Conservation (phyloP, 805 yeast species). For the Candida chilensis region DNA sequence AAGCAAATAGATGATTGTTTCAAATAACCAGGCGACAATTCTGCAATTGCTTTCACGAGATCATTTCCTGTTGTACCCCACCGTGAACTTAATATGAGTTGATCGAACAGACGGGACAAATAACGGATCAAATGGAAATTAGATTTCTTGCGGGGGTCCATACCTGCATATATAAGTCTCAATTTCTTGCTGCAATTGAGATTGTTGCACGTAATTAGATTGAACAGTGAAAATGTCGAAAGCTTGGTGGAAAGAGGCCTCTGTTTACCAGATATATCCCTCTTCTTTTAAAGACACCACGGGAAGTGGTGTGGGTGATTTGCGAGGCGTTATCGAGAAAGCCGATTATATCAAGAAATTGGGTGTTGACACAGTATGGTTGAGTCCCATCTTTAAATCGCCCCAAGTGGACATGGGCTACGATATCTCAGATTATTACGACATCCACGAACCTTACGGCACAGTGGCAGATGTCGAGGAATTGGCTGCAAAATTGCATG, state of each 20-base stretch:
- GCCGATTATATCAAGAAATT: constrained; percentile 24
- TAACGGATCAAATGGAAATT: too few relatives aligned
- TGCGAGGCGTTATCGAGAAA: constrained; percentile 26
- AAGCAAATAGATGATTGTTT: too few relatives aligned
- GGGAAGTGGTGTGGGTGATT: constrained; percentile 30
- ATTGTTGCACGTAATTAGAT: too few relatives aligned
- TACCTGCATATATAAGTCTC: too few relatives aligned
- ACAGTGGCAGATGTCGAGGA: constrained; percentile 25
- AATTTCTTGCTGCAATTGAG: too few relatives aligned
- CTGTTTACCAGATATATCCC: constrained; percentile 31
- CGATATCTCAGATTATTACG: constrained; percentile 25
- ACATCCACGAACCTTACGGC: constrained; percentile 24
- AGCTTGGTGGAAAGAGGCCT: constrained; percentile 30
- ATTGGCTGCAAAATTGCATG: constrained; percentile 20
- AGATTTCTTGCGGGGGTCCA: too few relatives aligned
- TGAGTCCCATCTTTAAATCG: constrained; percentile 29
- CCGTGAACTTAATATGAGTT: too few relatives aligned
- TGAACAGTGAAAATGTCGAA: constrained; percentile 5
- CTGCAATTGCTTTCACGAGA: too few relatives aligned
- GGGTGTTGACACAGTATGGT: constrained; percentile 27
- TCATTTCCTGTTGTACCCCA: too few relatives aligned
- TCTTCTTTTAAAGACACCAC: constrained; percentile 31
- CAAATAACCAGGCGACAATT: too few relatives aligned
- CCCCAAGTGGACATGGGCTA: constrained; percentile 35
- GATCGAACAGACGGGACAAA: too few relatives aligned